Percentiles rank a stretch among this genome's conserved stretches.
These are phyloP conservation scores for Wickerhamiella sorbophila DNA, from an alignment of 805 yeast genomes.

Conservation along the genomic window DNA sequence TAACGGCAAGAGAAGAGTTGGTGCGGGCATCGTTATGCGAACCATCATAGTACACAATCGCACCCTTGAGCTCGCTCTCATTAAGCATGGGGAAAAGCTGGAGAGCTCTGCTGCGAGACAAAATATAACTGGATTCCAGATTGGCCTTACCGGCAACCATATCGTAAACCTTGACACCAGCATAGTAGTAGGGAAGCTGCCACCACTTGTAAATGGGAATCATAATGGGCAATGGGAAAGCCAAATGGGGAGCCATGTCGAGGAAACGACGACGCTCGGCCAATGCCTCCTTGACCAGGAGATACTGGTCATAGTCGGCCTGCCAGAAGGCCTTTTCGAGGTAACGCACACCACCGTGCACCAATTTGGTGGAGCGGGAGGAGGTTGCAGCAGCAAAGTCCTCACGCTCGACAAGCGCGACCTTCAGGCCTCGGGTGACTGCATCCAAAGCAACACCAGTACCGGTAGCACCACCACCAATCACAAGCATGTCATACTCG, in stretches of 20 bases:
- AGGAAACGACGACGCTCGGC: conserved; percentile 77
- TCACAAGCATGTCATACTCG: conserved; percentile 64
- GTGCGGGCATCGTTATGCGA: conserved; percentile 85
- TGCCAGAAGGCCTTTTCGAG: conserved; percentile 90
- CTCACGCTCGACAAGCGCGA: conserved; percentile 69
- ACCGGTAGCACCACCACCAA: conserved; percentile 97
- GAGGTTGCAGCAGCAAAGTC: conserved; percentile 92
- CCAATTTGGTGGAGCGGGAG: conserved; percentile 88
- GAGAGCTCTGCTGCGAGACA: conserved; percentile 49
- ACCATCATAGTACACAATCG: conserved; percentile 91
- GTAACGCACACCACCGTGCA: conserved; percentile 95
- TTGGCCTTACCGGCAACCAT: conserved; percentile 83
- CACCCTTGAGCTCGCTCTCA: conserved; percentile 64
- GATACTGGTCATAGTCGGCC: conserved; percentile 77
- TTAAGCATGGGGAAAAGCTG: conserved; percentile 80
- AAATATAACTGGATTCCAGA: conserved; percentile 60
- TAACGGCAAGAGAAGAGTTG: conserved; percentile 71
- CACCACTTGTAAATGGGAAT: conserved; percentile 93
- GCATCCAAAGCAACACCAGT: conserved; percentile 91
- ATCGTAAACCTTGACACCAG: conserved; percentile 84
- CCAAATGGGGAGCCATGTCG: conserved; percentile 83
- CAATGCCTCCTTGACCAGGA: conserved; percentile 76
- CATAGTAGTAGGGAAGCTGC: conserved; percentile 89
- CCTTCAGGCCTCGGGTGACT: conserved; percentile 76
- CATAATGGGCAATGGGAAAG: conserved; percentile 76